Conservation (phyloP, 768 basidiomycete species). For the Mycena sanguinolenta region DNA sequence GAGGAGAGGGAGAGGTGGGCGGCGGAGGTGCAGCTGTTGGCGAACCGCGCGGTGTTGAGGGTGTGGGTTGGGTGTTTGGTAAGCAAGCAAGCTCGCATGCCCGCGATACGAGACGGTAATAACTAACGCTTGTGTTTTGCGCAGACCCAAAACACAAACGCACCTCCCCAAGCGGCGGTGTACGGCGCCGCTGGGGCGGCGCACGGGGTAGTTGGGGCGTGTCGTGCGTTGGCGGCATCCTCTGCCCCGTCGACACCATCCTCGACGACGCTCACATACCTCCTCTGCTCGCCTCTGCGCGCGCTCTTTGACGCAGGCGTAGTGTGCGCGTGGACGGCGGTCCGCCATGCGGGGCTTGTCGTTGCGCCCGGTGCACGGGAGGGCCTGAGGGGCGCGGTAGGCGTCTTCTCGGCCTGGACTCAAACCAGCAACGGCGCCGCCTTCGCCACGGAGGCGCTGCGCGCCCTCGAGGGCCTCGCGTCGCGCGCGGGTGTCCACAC, state of each 20-base stretch:
- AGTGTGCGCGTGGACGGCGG: constrained; percentile 71
- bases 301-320: constrained; percentile 77
- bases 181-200: constrained; percentile 75
- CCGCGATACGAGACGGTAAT: too few species aligned
- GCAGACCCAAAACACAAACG: not conserved
- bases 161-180: constrained; percentile 57
- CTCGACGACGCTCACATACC: constrained; percentile 62
- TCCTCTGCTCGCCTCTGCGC: constrained; percentile 72
- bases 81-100: too few species aligned
- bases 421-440: too few species aligned
- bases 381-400: constrained; percentile 38
- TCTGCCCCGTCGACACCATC: too few species aligned
- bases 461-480: constrained; percentile 40
- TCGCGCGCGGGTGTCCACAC: too few species aligned
- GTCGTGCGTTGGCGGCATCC: constrained; percentile 46
- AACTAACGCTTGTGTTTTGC: too few species aligned
- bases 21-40: constrained; percentile 15
- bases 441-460: constrained; percentile 36
- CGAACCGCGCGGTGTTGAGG: constrained; percentile 28
- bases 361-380: constrained; percentile 63
- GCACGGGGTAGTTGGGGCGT: constrained; percentile 70
- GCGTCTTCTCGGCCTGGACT: constrained; percentile 1
- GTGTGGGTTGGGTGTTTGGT: constrained; percentile 32
- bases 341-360: constrained; percentile 64
- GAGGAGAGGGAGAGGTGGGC: not conserved